Evolutionary conservation across 106 monocot species (phyloP), one percentile per base, ranked within the genome.

Genomic region (Agapanthus africanus): DNA sequence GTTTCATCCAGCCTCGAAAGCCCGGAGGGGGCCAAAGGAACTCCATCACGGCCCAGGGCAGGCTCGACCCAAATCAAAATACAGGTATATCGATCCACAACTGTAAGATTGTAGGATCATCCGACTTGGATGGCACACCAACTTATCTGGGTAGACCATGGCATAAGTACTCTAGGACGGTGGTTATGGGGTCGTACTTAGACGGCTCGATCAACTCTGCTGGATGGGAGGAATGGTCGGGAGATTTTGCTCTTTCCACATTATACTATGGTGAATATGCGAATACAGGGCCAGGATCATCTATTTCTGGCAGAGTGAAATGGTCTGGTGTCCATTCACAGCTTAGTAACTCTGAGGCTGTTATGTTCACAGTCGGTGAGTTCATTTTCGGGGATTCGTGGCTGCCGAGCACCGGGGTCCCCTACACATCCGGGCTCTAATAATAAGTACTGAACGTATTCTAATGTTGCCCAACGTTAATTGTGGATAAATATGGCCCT

Each of bases 61-160:
- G 91, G 3, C 30, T 40, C 7, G 91, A 91, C 77, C 87, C 87
- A 0, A 85, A 88, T 70, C 88, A 91, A 44, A 88, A 91, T 72
- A 85, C 91, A 1, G 91, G 91, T 63, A 75, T 91, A 40, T 84
- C 85, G 3, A 80, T 91, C 71, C 91, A 88, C 27, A 63, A 65
- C 33, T 82, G 82, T 44, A 66, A 37, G 44, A 73, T 91, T 32
- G 7, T 23, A 6, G 77, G 82, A 35, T 44, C 84, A 0, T 67
- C 80, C 18, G 57, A 71, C 11, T 2, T 39, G 36, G 23, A 38
- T 14, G 28, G 68, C 46, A 74, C 79, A 1, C 75, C 79, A 25
- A 82, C 84, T 0, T 91, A 88, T 68, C 85, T 91, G 25, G 91
- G 91, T 38, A 69, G 92, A 67, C 88, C 92, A 11, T 93, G 92